Evolutionary conservation across 2,329 filamentous ascomycete genomes (phyloP), one percentile per base, ranked within the genome.

Genomic region (Hypoxylon sp.): DNA sequence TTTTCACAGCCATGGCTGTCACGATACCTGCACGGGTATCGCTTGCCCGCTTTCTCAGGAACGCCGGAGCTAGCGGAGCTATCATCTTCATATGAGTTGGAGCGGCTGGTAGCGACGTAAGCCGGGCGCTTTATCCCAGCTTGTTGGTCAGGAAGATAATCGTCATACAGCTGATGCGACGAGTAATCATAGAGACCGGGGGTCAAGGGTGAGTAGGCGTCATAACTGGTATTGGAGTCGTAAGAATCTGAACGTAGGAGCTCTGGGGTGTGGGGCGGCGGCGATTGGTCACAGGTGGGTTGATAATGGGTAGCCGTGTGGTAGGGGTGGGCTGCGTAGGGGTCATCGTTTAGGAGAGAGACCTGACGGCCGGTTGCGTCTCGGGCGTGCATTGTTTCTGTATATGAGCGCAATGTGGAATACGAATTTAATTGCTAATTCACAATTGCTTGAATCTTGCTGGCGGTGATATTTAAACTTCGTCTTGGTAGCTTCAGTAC

Each of bases 21-120:
- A 32, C 88, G 86, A 73, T 89, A 90, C 22, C 90, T 89, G 75
- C 91, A 93, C 1, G 90, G 89, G 71, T 91, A 93, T 60, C 89
- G 85, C 86, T 89, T 93, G 76, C 82, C 78, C 60, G 81, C 74
- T 65, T 84, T 76, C 71, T 86, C 80, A 68, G 79, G 72, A 68
- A 77, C 64, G 67, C 78, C 72, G 41, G 80, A 79, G 50, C 79
- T 75, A 52, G 80, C 75, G 56, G 75, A 76, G 69, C 76, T 79
- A 69, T 83, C 85, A 72, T 80, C 84, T 69, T 87, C 80, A 74
- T 86, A 83, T 17, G 83, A 83, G 65, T 78, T 77, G 39, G 83
- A 79, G 44, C 81, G 79, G 68, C 79, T 81, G 71, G 78, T 78
- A 52, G 80, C 75, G 26, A 79, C 71, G 55, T 81, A 81, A 37